phyloP scores from a whole-genome alignment of 345 rosid genomes.

The Orychophragmus violaceus region DNA sequence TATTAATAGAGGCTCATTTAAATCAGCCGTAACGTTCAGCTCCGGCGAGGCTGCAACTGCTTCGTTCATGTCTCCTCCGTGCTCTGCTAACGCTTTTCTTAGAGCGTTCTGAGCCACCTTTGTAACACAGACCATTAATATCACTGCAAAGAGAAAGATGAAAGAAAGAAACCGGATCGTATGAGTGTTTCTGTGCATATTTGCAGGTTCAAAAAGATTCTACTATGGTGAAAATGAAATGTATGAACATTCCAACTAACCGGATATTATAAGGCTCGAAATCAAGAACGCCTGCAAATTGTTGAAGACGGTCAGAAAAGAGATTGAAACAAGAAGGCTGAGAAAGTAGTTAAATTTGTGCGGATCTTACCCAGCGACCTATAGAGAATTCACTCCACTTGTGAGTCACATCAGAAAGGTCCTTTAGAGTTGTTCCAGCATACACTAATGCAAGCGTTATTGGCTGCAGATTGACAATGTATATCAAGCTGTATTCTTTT shows the following conservation, averaged over 20 bases:
- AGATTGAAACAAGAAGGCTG: neutral
- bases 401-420: conserved; percentile 97
- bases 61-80: conserved; percentile 47
- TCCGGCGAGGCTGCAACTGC: conserved; percentile 35
- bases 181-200: conserved; percentile 1
- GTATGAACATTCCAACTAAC: conserved; percentile 42
- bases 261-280: conserved; percentile 61
- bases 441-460: conserved; percentile 92
- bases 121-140: conserved; percentile 66
- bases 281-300: conserved; percentile 60
- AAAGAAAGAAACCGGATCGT: neutral
- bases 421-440: conserved; percentile 92
- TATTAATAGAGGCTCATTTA: conserved; percentile 66
- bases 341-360: neutral
- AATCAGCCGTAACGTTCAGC: conserved; percentile 39
- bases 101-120: conserved; percentile 78
- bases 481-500: conserved; percentile 8
- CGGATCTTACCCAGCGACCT: conserved; percentile 73
- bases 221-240: neutral
- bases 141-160: conserved; percentile 44
- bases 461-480: conserved; percentile 54
- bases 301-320: conserved; percentile 7
- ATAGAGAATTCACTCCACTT: conserved; percentile 90
- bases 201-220: neutral
- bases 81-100: conserved; percentile 89